Evolutionary conservation across 495 filamentous ascomycete species (phyloP).

Genomic region (Massariosphaeria phaeospora): DNA sequence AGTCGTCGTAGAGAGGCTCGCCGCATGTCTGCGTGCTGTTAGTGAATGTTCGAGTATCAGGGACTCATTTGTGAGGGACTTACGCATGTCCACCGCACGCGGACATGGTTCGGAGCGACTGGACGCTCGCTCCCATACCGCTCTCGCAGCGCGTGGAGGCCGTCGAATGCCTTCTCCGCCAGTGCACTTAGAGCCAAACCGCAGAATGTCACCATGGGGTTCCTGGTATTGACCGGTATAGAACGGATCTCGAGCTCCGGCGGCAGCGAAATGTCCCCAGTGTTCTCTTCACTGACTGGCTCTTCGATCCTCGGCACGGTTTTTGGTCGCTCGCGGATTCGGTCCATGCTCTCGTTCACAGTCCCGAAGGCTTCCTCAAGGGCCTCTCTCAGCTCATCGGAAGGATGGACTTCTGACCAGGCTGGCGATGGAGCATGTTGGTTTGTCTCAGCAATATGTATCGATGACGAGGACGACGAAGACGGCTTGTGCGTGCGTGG

Average conservation of each 20-base stretch:
- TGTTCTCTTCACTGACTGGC: slow-evolving; percentile 1
- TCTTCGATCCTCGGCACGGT: slow-evolving; percentile 8
- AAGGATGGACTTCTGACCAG: slow-evolving; percentile 22
- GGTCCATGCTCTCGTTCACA: not conserved
- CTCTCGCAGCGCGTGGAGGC: slow-evolving; percentile 7
- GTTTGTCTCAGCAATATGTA: not conserved
- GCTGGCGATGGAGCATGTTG: slow-evolving; percentile 5
- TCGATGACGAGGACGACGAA: not conserved
- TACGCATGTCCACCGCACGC: slow-evolving; percentile 41
- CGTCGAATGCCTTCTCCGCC: slow-evolving; percentile 9
- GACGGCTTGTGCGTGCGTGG: slow-evolving; percentile 1
- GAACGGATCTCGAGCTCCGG: slow-evolving; percentile 18
- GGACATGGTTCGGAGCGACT: slow-evolving; percentile 27
- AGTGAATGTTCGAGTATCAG: not conserved
- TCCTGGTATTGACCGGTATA: not conserved
- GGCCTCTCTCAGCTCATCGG: slow-evolving; percentile 24
- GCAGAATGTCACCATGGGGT: slow-evolving; percentile 20
- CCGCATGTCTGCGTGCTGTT: slow-evolving; percentile 34
- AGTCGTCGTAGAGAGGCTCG: slow-evolving; percentile 41
- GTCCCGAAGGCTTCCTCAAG: slow-evolving; percentile 13
- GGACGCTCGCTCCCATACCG: slow-evolving; percentile 25
- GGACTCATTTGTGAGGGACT: too few relatives aligned
- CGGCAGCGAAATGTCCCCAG: slow-evolving; percentile 17
- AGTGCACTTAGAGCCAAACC: slow-evolving; percentile 19
- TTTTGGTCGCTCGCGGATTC: not conserved